These are phyloP conservation scores for Planoprotostelium fungivorum DNA, from an alignment of 78 protist genomes.

Conservation along the genomic window DNA sequence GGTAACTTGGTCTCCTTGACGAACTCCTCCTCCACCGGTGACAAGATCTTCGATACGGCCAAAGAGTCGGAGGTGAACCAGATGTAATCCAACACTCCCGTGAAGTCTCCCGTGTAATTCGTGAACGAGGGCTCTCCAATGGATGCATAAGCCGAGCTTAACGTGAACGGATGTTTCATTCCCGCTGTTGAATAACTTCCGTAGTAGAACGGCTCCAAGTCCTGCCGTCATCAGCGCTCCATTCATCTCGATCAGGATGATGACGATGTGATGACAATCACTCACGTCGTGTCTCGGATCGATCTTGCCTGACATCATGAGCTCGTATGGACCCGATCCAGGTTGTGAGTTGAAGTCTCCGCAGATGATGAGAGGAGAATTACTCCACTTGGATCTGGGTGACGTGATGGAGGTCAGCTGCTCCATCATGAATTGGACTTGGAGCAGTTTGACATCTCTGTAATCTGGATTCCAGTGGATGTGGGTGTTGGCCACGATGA, in stretches of 20 bases:
- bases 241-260: neutral
- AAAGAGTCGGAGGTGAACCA: neutral
- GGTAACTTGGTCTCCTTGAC: neutral
- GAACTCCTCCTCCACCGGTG: neutral
- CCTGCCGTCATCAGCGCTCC: neutral
- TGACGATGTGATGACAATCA: neutral
- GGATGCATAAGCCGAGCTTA: neutral
- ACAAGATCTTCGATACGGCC: neutral
- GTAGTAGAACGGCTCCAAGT: neutral
- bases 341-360: neutral
- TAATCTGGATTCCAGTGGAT: neutral
- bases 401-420: neutral
- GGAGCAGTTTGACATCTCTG: conserved; percentile 10
- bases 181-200: neutral
- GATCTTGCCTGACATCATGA: neutral
- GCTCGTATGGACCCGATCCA: neutral
- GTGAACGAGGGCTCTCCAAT: conserved; percentile 9
- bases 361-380: neutral
- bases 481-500: conserved; percentile 15
- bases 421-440: conserved; percentile 12
- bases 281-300: neutral
- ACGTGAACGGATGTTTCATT: neutral
- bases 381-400: neutral
- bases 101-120: conserved; percentile 8
- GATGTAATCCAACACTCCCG: conserved; percentile 2